Evolutionary conservation across 192 early-diverging fungal genomes (phyloP).

Genomic region (Linnemannia schmuckeri): DNA sequence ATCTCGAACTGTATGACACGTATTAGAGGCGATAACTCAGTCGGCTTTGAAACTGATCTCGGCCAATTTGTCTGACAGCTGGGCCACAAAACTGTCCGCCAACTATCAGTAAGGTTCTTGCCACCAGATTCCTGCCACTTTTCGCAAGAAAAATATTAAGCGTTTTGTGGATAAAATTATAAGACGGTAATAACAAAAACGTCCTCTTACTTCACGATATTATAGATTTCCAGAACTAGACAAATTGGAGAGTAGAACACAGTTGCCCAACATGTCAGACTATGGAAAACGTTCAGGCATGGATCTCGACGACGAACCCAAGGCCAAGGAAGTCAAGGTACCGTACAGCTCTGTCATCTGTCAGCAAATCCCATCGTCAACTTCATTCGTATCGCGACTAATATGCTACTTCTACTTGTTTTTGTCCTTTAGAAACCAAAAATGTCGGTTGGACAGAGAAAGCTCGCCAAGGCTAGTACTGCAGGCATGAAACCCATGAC

Average conservation of each 20-base stretch:
- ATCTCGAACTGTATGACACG: not conserved
- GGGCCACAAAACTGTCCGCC: constrained; percentile 37
- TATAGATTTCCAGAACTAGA: constrained; percentile 47
- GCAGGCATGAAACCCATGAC: constrained; percentile 63
- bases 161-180: not conserved
- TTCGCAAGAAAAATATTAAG: too few species aligned
- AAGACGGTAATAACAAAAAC: not conserved
- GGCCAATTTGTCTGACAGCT: constrained; percentile 44
- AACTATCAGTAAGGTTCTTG: constrained; percentile 41
- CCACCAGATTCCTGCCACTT: too few species aligned
- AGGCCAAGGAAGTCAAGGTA: constrained; percentile 48
- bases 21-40: constrained; percentile 45
- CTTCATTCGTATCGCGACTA: too few species aligned
- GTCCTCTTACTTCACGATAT: not conserved
- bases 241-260: constrained; percentile 44
- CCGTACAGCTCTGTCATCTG: not conserved
- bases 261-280: constrained; percentile 25
- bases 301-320: constrained; percentile 44
- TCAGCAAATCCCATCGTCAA: not conserved
- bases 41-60: constrained; percentile 33
- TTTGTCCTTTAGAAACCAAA: constrained; percentile 55
- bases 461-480: constrained; percentile 61
- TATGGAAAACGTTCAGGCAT: constrained; percentile 49
- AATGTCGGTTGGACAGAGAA: constrained; percentile 57
- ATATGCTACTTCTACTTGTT: not conserved